These are phyloP conservation scores for Exobasidium rhododendri DNA, from an alignment of 1,284 basidiomycete species.

Conservation along the genomic window DNA sequence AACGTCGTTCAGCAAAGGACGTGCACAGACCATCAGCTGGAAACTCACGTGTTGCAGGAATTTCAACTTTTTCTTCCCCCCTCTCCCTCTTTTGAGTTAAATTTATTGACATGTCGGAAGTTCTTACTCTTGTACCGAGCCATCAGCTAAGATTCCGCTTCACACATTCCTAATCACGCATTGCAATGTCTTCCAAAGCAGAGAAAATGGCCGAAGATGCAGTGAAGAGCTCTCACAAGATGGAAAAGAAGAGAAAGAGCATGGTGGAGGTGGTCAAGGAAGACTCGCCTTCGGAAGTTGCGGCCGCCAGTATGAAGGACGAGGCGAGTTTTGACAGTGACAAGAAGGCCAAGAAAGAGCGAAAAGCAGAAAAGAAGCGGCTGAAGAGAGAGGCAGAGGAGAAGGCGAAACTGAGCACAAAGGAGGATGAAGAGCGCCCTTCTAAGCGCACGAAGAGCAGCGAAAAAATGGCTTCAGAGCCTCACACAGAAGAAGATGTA, in stretches of 20 bases:
- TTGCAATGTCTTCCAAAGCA: conserved; percentile 13
- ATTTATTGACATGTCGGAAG: background rate
- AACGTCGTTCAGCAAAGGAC: too few species aligned
- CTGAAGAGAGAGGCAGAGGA: conserved; percentile 29
- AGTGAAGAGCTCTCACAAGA: conserved; percentile 36
- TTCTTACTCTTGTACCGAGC: too few species aligned
- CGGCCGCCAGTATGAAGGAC: conserved; percentile 4
- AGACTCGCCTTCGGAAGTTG: conserved; percentile 9
- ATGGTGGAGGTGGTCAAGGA: conserved; percentile 4
- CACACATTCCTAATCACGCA: background rate
- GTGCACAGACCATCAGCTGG: background rate
- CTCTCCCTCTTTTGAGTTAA: too few species aligned
- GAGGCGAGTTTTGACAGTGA: conserved; percentile 4
- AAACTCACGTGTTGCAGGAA: conserved; percentile 3
- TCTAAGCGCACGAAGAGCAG: conserved; percentile 25
- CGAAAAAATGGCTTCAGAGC: conserved; percentile 28
- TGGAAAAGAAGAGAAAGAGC: conserved; percentile 20
- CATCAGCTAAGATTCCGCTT: too few species aligned
- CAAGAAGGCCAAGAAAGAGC: conserved; percentile 19
- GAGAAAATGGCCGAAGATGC: conserved; percentile 22
- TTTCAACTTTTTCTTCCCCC: too few species aligned
- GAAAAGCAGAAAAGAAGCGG: conserved; percentile 32
- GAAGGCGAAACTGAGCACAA: background rate
- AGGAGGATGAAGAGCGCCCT: conserved; percentile 53
- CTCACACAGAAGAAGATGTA: background rate